These are phyloP conservation scores for Penicillium coprophilum DNA, from an alignment of 495 filamentous ascomycete genomes.

Conservation along the genomic window DNA sequence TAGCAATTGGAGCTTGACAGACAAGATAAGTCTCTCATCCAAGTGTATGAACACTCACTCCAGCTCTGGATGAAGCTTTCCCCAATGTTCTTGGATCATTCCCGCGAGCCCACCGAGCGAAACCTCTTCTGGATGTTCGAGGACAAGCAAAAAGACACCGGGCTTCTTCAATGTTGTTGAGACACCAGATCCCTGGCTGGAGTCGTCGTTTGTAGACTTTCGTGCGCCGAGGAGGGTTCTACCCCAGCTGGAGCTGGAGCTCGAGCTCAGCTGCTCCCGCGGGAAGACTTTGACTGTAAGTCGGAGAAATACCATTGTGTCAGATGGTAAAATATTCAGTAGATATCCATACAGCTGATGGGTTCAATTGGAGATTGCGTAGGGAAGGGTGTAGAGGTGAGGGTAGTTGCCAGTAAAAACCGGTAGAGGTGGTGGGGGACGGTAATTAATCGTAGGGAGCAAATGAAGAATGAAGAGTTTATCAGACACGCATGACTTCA, in stretches of 20 bases:
- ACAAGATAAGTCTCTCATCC: too few species aligned
- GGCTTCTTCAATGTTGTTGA: conserved; percentile 17
- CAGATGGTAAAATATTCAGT: not conserved
- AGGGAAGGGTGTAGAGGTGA: not conserved
- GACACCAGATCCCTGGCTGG: conserved; percentile 8
- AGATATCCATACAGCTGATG: not conserved
- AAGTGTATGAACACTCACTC: conserved; percentile 28
- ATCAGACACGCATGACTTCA: not conserved
- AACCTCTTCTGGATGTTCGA: conserved; percentile 34
- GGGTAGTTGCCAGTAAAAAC: not conserved
- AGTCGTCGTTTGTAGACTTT: not conserved
- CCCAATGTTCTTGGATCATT: conserved; percentile 40
- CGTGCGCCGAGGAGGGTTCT: not conserved
- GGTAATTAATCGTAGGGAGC: not conserved
- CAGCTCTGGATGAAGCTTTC: conserved; percentile 30
- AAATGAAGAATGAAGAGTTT: not conserved
- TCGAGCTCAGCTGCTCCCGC: conserved; percentile 21
- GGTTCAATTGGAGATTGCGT: not conserved
- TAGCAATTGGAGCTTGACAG: not conserved
- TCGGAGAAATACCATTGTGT: conserved; percentile 39
- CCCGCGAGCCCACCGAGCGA: conserved; percentile 33
- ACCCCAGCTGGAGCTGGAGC: not conserved
- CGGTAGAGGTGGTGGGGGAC: not conserved
- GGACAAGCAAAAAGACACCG: conserved; percentile 32
- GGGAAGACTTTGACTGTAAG: conserved; percentile 40